Evolutionary conservation across 345 rosid genomes (phyloP).

Genomic region (Eucalyptus pauciflora): DNA sequence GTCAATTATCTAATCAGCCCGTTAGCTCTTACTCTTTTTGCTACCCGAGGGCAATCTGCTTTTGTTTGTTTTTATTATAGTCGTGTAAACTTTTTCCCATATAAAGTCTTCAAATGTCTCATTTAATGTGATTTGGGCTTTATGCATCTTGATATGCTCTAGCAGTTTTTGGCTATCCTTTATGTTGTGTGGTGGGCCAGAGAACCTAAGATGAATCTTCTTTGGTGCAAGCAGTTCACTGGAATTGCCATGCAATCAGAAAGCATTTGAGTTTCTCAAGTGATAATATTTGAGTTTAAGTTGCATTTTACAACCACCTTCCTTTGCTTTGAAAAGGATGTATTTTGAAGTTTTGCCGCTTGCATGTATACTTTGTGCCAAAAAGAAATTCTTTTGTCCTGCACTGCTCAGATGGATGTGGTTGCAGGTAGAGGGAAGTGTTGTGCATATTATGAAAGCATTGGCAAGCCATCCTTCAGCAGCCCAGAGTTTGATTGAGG

Average conservation of each 20-base stretch:
- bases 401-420: background rate
- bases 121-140: background rate
- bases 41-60: background rate
- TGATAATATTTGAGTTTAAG: background rate
- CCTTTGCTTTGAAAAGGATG: background rate
- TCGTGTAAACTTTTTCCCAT: background rate
- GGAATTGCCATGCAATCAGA: background rate
- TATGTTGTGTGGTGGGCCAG: background rate
- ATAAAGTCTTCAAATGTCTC: background rate
- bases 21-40: background rate
- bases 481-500: conserved; percentile 95
- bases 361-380: background rate
- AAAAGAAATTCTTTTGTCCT: background rate
- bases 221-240: background rate
- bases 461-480: conserved; percentile 88
- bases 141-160: background rate
- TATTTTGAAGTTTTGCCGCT: background rate
- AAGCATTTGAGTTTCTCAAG: background rate
- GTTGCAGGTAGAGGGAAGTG: conserved; percentile 88
- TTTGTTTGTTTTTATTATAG: background rate
- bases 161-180: background rate
- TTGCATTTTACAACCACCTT: background rate
- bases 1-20: background rate
- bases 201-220: background rate
- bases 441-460: conserved; percentile 97